Conservation (phyloP, 257 asterid genomes). For the Paulownia fortunei region DNA sequence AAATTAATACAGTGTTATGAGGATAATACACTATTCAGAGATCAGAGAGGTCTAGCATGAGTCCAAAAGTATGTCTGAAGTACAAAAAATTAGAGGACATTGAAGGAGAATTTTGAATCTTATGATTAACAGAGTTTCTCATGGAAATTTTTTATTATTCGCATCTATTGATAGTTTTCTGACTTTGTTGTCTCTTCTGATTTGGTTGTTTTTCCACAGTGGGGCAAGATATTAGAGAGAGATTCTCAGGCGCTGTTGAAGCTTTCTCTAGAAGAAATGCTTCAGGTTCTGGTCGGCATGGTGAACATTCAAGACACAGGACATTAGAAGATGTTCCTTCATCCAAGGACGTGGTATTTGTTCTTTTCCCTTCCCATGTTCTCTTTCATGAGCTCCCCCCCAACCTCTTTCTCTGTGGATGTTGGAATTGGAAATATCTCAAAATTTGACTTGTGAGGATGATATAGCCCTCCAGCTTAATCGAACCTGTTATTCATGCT, state of each 20-base stretch:
- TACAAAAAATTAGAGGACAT: not conserved
- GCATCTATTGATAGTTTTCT: not conserved
- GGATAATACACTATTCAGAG: not conserved
- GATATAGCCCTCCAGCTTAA: not conserved
- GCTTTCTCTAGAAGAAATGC: constrained; percentile 57
- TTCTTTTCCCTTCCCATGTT: not conserved
- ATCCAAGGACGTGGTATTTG: constrained; percentile 55
- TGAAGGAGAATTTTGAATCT: not conserved
- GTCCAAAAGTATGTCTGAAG: not conserved
- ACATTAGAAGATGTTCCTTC: constrained; percentile 48
- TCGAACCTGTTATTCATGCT: not conserved
- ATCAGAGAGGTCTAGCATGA: not conserved
- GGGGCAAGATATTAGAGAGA: constrained; percentile 56
- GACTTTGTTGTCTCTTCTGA: not conserved
- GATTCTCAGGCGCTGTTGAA: constrained; percentile 61
- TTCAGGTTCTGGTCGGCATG: constrained; percentile 45
- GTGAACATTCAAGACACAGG: constrained; percentile 54
- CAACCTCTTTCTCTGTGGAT: not conserved
- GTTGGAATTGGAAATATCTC: not conserved
- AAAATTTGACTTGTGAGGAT: not conserved
- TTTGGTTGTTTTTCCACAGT: constrained; percentile 29
- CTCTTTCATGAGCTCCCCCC: too few species aligned
- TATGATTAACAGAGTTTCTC: constrained; percentile 9
- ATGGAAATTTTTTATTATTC: not conserved
- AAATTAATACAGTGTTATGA: not conserved